Conservation (phyloP, 345 rosid genomes). For the Punica granatum region DNA sequence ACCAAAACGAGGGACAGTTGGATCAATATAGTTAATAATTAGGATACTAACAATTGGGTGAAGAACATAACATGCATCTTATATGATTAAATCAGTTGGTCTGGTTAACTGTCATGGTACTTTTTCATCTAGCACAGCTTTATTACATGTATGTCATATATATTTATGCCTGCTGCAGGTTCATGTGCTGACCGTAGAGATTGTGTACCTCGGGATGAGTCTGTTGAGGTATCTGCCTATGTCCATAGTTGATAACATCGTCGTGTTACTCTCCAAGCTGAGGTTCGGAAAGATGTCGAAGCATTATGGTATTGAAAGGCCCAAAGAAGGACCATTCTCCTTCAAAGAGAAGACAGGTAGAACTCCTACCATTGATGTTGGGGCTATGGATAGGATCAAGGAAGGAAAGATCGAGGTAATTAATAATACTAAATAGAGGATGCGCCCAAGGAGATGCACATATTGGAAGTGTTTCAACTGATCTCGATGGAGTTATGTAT, state of each 20-base stretch:
- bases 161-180: no score
- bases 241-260: constrained; percentile 14
- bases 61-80: no score
- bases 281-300: constrained; percentile 5
- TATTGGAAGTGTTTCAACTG: not conserved
- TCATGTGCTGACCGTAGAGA: constrained; percentile 14
- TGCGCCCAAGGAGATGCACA: no score
- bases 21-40: no score
- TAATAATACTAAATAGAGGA: not conserved
- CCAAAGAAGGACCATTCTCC: constrained; percentile 34
- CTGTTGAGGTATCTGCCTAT: constrained; percentile 15
- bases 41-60: not conserved
- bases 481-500: not conserved
- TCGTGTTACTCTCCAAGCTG: constrained; percentile 4
- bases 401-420: constrained; percentile 29
- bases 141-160: no score
- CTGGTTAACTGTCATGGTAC: no score
- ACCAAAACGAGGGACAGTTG: no score
- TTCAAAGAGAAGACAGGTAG: constrained; percentile 27
- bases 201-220: constrained; percentile 20
- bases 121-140: no score
- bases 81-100: no score
- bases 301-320: constrained; percentile 34
- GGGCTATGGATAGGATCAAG: constrained; percentile 26
- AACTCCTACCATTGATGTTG: constrained; percentile 49